Evolutionary conservation across 768 basidiomycete species (phyloP), one percentile per base, ranked within the genome.

Genomic region (Baorangia bicolor): DNA sequence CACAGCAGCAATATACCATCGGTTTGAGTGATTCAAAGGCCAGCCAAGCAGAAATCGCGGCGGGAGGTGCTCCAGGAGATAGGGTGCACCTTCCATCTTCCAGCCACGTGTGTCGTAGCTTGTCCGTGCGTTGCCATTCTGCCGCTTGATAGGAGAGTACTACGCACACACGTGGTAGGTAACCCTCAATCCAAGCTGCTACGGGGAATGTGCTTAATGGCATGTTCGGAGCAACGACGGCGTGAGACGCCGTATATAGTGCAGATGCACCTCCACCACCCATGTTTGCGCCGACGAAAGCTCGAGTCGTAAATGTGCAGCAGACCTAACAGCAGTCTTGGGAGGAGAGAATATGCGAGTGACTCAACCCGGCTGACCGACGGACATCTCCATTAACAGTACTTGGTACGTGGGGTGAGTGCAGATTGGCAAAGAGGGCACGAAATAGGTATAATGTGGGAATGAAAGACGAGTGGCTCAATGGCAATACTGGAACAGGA

Each of bases 401-500:
- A 40, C 51, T 51, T 18, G 31, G 37, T 51, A 38, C 39, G 12
- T 23, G 35, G n/a, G 13, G 20, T 49, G 33, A 35, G 34, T 37
- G 31, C 8, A 12, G 33, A 34, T 16, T 27, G 20, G 11, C 5
- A 27, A 12, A n/a, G 16, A 25, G 12, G 41, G 13, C 47, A 47
- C 38, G 51, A 14, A 34, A 52, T 28, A 46, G 25, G 60, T 25
- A 40, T 54, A 49, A 38, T 28, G 52, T 28, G 37, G 25, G 27
- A 39, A 51, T 27, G 25, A 20, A 45, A 33, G 23, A 30, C 7
- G 31, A 40, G 50, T 37, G 49, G 13, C 54, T 44, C 35, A 20
- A 33, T 45, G 55, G 37, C 30, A 58, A 35, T 68, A 59, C 35
- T 49, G 57, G 33, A 57, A 66, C 59, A 62, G 31, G 30, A 52